These are phyloP conservation scores for Calamus simplicifolius DNA, from an alignment of 176 grass and related monocot genomes.

Conservation along the genomic window DNA sequence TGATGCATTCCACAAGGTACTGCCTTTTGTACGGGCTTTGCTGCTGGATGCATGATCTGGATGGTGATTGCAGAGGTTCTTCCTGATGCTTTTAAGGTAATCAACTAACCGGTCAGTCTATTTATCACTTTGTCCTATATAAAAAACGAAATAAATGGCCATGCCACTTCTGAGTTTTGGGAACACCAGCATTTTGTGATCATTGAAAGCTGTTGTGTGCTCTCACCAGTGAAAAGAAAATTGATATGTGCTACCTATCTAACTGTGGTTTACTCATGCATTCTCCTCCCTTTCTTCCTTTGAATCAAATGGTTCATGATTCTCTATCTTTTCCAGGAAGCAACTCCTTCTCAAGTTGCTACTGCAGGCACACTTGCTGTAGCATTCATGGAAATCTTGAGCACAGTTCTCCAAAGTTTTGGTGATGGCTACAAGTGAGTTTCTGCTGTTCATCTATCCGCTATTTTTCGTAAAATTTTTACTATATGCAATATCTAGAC, in stretches of 20 bases:
- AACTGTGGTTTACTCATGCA: no score
- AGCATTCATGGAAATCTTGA: slow-evolving; percentile 95
- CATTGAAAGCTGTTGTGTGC: no score
- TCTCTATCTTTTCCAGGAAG: slow-evolving; percentile 61
- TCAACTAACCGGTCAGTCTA: background rate
- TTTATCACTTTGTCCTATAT: background rate
- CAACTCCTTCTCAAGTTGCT: slow-evolving; percentile 89
- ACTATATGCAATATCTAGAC: no score
- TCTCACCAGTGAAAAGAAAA: no score
- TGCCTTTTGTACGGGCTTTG: slow-evolving; percentile 96
- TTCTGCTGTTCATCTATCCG: background rate
- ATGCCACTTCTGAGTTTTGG: no score
- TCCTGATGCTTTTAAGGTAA: slow-evolving; percentile 98
- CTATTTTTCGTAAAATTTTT: no score
- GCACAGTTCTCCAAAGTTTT: slow-evolving; percentile 73
- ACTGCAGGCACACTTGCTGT: slow-evolving; percentile 89
- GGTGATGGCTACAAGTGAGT: slow-evolving; percentile 49
- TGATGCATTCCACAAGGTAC: slow-evolving; percentile 80
- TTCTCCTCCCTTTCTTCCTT: no score
- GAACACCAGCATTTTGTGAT: no score
- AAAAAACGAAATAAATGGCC: no score
- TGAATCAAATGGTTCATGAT: slow-evolving; percentile 5
- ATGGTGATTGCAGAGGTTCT: slow-evolving; percentile 99
- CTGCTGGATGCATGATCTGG: slow-evolving; percentile 99
- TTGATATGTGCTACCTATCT: no score